A percentile compares a stretch with the other conserved stretches of the same genome.
These are phyloP conservation scores for Boletus sp. DNA, from an alignment of 768 basidiomycete genomes.

Conservation along the genomic window DNA sequence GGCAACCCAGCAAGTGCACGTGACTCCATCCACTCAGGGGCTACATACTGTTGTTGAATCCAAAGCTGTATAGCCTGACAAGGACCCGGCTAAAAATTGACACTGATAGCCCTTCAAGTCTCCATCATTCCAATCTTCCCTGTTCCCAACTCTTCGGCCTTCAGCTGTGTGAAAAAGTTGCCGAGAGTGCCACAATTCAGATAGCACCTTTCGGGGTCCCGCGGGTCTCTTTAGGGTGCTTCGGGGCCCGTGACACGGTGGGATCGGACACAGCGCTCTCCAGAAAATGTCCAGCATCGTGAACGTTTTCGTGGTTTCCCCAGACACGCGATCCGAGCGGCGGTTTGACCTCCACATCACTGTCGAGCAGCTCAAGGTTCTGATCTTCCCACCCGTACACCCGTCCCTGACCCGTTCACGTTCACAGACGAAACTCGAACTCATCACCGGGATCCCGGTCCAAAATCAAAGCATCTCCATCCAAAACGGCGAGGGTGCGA, in stretches of 20 bases:
- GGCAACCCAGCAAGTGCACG: background rate
- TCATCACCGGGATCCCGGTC: slow-evolving; percentile 86
- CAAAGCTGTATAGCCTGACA: too few relatives aligned
- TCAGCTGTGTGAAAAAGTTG: too few relatives aligned
- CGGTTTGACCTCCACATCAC: slow-evolving; percentile 75
- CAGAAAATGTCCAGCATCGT: slow-evolving; percentile 44
- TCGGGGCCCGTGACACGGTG: too few relatives aligned
- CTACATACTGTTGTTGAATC: too few relatives aligned
- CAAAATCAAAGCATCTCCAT: slow-evolving; percentile 69
- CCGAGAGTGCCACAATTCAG: too few relatives aligned
- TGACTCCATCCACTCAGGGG: background rate
- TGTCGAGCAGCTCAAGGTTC: slow-evolving; percentile 80
- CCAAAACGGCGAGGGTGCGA: slow-evolving; percentile 51
- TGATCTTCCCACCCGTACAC: background rate
- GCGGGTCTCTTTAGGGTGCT: too few relatives aligned
- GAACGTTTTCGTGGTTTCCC: slow-evolving; percentile 78
- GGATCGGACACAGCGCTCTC: too few relatives aligned
- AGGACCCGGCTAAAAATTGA: too few relatives aligned
- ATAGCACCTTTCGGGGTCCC: too few relatives aligned
- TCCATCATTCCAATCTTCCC: too few relatives aligned
- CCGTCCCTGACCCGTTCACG: background rate
- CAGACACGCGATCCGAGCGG: slow-evolving; percentile 89
- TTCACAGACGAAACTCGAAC: slow-evolving; percentile 72
- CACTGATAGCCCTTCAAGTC: too few relatives aligned
- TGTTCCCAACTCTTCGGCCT: too few relatives aligned